Evolutionary conservation across 192 early-diverging fungal genomes (phyloP).

Genomic region (Linnemannia hyalina): DNA sequence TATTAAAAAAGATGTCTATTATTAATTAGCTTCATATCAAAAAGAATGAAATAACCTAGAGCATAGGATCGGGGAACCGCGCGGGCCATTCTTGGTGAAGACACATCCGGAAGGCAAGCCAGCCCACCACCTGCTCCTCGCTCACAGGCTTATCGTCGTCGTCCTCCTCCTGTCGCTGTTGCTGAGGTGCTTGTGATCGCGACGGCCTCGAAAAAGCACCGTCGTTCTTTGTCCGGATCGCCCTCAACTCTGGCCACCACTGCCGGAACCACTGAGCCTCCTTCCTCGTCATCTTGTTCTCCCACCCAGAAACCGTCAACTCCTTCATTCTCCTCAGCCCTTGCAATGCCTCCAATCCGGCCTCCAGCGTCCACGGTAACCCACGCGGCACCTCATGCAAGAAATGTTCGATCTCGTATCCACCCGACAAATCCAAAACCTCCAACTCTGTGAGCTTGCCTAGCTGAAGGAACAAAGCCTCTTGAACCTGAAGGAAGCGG

Average conservation of each 20-base stretch:
- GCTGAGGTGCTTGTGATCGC: not conserved
- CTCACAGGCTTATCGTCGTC: not conserved
- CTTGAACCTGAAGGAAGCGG: not conserved
- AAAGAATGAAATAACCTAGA: not conserved
- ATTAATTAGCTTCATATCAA: not conserved
- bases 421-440: constrained; percentile 2
- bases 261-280: constrained; percentile 27
- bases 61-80: constrained; percentile 8
- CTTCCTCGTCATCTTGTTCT: constrained; percentile 27
- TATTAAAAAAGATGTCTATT: not conserved
- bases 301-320: constrained; percentile 29
- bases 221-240: not conserved
- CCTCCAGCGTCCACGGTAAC: constrained; percentile 9
- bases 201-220: not conserved
- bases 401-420: not conserved
- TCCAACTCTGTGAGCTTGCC: constrained; percentile 12
- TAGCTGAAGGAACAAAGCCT: not conserved
- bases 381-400: constrained; percentile 15
- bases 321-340: constrained; percentile 9
- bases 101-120: constrained; percentile 38
- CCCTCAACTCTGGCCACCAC: constrained; percentile 18
- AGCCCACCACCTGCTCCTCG: constrained; percentile 15
- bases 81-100: constrained; percentile 36
- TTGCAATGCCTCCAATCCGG: constrained; percentile 15
- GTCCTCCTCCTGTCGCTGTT: not conserved